Percentiles rank a stretch among this genome's conserved stretches.
Conservation (phyloP, 2,329 filamentous ascomycete species). For the Neoscytalidium dimidiatum region DNA sequence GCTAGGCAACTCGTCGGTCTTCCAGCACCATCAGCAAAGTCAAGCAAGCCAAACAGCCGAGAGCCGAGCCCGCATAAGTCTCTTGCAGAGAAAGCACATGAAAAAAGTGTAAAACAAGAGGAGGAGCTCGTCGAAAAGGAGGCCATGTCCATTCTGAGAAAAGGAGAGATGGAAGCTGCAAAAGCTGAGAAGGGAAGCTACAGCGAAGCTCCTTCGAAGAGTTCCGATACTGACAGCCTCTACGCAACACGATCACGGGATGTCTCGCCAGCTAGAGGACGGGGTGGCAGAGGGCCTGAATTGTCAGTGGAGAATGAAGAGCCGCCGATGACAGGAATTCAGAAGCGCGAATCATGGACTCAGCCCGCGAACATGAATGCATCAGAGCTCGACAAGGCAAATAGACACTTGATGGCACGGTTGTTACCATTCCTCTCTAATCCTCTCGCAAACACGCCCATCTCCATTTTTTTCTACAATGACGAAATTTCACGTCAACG, state of each 20-base stretch:
- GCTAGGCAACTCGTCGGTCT: slow-evolving; percentile 87
- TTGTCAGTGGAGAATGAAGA: slow-evolving; percentile 22
- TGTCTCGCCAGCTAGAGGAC: slow-evolving; percentile 25
- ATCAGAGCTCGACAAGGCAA: slow-evolving; percentile 75
- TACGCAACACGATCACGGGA: slow-evolving; percentile 39
- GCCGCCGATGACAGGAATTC: slow-evolving; percentile 36
- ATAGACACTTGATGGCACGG: slow-evolving; percentile 83
- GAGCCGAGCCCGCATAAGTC: slow-evolving; percentile 44
- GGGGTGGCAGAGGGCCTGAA: slow-evolving; percentile 20
- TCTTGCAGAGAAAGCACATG: slow-evolving; percentile 40
- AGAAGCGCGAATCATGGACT: slow-evolving; percentile 53
- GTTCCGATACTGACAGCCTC: slow-evolving; percentile 43
- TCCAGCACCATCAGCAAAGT: slow-evolving; percentile 60
- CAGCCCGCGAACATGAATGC: slow-evolving; percentile 66
- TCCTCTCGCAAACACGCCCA: slow-evolving; percentile 72
- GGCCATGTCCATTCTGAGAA: slow-evolving; percentile 73
- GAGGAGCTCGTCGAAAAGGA: slow-evolving; percentile 72
- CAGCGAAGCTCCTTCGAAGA: slow-evolving; percentile 63
- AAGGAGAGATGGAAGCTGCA: slow-evolving; percentile 70
- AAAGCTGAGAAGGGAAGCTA: slow-evolving; percentile 72
- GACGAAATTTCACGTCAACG: slow-evolving; percentile 77
- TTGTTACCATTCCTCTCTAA: slow-evolving; percentile 88
- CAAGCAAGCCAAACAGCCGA: slow-evolving; percentile 43
- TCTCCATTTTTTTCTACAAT: slow-evolving; percentile 96
- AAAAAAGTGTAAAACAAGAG: slow-evolving; percentile 56